A percentile compares a stretch with the other conserved stretches of the same genome.
phyloP scores from a whole-genome alignment of 768 basidiomycete genomes.

The Multifurca ochricompacta region DNA sequence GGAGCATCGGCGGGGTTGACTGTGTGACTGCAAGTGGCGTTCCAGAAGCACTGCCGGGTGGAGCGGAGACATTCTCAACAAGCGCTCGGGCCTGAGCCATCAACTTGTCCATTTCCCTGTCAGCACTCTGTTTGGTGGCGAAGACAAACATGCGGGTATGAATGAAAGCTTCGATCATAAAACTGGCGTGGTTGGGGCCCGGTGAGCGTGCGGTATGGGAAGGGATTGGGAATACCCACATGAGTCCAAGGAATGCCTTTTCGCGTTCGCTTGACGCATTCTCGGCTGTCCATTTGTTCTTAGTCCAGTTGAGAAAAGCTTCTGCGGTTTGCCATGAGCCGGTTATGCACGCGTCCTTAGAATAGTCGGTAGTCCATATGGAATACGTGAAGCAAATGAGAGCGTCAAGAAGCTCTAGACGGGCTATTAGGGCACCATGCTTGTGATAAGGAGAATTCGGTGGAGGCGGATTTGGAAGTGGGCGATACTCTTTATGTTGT shows the following conservation, averaged over 20 bases:
- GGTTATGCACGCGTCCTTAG: conserved; percentile 44
- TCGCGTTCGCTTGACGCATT: conserved; percentile 40
- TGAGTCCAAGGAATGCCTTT: conserved; percentile 65
- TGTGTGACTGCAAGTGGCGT: conserved; percentile 18
- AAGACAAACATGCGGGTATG: conserved; percentile 44
- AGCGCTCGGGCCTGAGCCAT: conserved; percentile 21
- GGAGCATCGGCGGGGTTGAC: conserved; percentile 64
- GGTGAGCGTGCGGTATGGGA: conserved; percentile 28
- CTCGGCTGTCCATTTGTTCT: conserved; percentile 52
- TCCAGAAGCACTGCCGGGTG: conserved; percentile 11
- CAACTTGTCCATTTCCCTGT: conserved; percentile 20
- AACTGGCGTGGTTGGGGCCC: conserved; percentile 37
- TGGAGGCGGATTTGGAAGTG: conserved; percentile 55
- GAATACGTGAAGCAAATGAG: conserved; percentile 79
- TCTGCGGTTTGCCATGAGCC: conserved; percentile 64
- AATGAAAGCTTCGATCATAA: conserved; percentile 74
- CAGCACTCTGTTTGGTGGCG: conserved; percentile 26
- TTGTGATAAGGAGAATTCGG: conserved; percentile 67
- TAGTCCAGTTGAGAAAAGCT: conserved; percentile 65
- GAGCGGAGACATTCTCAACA: conserved; percentile 21
- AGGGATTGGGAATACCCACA: conserved; percentile 44
- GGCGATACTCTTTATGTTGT: conserved; percentile 54
- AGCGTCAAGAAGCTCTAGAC: conserved; percentile 74
- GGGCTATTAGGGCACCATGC: conserved; percentile 65
- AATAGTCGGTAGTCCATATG: conserved; percentile 70